These are phyloP conservation scores for bread wheat (Triticum aestivum) DNA, from an alignment of 176 grass and related monocot species.

Conservation along the genomic window IWGSC_CS_RefSeq_v2.1 NC_057807.1:374249016-374249515, in stretches of 20 bases:
- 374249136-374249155: slow-evolving; percentile 62
- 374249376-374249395: slow-evolving; percentile 93
- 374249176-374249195: slow-evolving; percentile 14
- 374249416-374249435: slow-evolving; percentile 42
- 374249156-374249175: slow-evolving; percentile 67
- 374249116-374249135: slow-evolving; percentile 79
- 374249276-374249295: neutral
- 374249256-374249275: neutral
- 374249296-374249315: neutral
- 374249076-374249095: slow-evolving; percentile 84
- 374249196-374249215: slow-evolving; percentile 18
- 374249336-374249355: slow-evolving; percentile 23
- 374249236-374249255: neutral
- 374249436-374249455: slow-evolving; percentile 44
- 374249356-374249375: slow-evolving; percentile 92
- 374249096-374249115: slow-evolving; percentile 73
- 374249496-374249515: slow-evolving; percentile 64
- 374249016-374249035: slow-evolving; percentile 34
- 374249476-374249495: slow-evolving; percentile 66
- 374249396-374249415: slow-evolving; percentile 66
- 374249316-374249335: neutral
- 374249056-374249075: slow-evolving; percentile 88
- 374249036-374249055: slow-evolving; percentile 68
- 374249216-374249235: neutral
- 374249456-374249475: slow-evolving; percentile 82